Evolutionary conservation across 2,329 filamentous ascomycete species (phyloP), one percentile per base, ranked within the genome.

Genomic region (Sclerotiophoma versabilis): DNA sequence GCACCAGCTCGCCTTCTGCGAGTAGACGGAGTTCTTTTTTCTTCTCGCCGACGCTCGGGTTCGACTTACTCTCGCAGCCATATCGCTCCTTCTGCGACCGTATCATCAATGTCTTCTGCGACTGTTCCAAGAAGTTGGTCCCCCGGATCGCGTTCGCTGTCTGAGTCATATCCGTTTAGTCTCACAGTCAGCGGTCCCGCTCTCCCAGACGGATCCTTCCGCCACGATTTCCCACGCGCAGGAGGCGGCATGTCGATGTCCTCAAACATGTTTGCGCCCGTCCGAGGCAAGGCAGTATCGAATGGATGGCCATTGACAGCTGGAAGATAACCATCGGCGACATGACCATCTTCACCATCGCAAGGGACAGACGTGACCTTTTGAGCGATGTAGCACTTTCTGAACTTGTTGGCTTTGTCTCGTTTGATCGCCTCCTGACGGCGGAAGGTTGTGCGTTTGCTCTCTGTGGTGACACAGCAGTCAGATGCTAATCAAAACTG

Each of bases 191-290:
- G 3, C 2, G n/a, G 29, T 15, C 9, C 8, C 6, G 41, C 1
- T 6, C 14, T 19, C 14, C 36, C 5, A 17, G 1, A 15, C 9
- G 23, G 22, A 3, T 5, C 26, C 12, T 4, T 15, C 5, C 29
- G 20, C 12, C 15, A 11, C 11, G 37, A 8, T 11, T 25, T 25
- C 14, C 15, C 26, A 2, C 20, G 14, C 7, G 2, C 7, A 7
- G 10, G 20, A 19, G 19, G n/a, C 1, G 17, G 23, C 1, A 20
- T 15, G 1, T 58, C 51, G 11, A 63, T 36, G 8, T 58, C 58
- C 25, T 62, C 56, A 26, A 60, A 62, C 54, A 63, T 59, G 14
- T 59, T 60, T 14, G 34, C 34, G 1, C 62, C 58, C 1, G 47
- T 54, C 12, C 50, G 57, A 4, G 62, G 60, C 19, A 49, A 7